Base-by-base conservation (phyloP, 306 rosid genomes). In the Casuarina glauca region DNA sequence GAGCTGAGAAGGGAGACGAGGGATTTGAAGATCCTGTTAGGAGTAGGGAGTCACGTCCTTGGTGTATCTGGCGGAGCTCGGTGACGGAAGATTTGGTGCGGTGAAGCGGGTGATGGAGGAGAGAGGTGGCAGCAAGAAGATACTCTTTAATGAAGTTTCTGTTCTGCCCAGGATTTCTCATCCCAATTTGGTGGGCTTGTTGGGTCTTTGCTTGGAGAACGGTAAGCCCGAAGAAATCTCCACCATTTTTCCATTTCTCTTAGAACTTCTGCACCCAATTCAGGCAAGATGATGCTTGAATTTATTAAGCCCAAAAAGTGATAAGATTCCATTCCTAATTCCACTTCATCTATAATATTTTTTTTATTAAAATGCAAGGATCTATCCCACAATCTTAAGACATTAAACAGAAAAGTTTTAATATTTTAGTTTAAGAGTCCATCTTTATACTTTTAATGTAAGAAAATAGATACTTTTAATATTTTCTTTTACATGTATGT, bases 1-100 rank as follows among this genome's bases (percentile, higher is more conserved):
- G 81, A 81, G 39, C 15, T 82, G 72, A 55, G 43, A 5, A 45
- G 2, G 43, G 78, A 75, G 15, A 72, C 78, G 2, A 39, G 41
- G 32, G 43, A 66, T 5, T 79, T 73, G 12, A 57, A 77, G 55
- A 11, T 79, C 26, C 61, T 41, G 0, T 71, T 82, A 8, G 75
- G 78, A 35, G 52, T 71, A 0, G 81, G 32, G 78, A 35, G 84
- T 70, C 69, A 63, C 81, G 63, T 72, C 81, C 4, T 11, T 17
- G 1, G 74, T 81, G 51, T 72, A 76, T 17, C 81, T 76, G 35
- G 83, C 79, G 13, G 75, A 80, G 75, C 52, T 73, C 7, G 77
- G 69, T 4, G 74, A 62, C 20, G 77, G 80, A 6, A 76, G 68
- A 53, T 70, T 70, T 44, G 84, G 70, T 6, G 78, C 81, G 2